Percentiles rank a stretch among this genome's conserved stretches.
phyloP scores from a whole-genome alignment of 2,329 filamentous ascomycete genomes.

The Claviceps maximensis region DNA sequence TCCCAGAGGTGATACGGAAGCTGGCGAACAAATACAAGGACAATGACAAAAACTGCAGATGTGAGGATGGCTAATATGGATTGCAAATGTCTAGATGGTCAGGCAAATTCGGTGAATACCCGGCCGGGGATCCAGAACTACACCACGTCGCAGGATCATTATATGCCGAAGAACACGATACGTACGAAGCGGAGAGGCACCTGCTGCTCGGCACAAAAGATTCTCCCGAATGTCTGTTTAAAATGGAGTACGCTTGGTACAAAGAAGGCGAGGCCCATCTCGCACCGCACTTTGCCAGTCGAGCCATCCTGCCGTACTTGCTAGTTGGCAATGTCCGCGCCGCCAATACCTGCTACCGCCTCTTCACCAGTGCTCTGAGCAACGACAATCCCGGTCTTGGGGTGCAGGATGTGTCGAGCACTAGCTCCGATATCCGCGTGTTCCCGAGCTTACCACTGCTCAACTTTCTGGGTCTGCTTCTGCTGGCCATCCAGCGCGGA shows the following conservation, averaged over 20 bases:
- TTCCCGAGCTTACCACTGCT: slow-evolving; percentile 88
- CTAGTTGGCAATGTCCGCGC: slow-evolving; percentile 81
- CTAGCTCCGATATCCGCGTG: slow-evolving; percentile 59
- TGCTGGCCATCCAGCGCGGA: slow-evolving; percentile 73
- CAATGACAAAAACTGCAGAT: too few species aligned
- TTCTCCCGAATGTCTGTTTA: slow-evolving; percentile 65
- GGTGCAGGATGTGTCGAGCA: slow-evolving; percentile 68
- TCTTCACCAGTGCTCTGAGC: slow-evolving; percentile 34
- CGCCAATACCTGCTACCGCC: slow-evolving; percentile 67
- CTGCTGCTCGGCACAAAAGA: slow-evolving; percentile 79
- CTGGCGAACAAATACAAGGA: too few species aligned
- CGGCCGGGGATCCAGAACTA: slow-evolving; percentile 83
- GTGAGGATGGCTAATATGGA: slow-evolving; percentile 6
- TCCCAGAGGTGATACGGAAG: too few species aligned
- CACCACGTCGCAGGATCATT: slow-evolving; percentile 83
- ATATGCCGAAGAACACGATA: slow-evolving; percentile 85
- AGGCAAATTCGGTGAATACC: slow-evolving; percentile 69
- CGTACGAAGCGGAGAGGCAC: slow-evolving; percentile 88
- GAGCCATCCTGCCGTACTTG: slow-evolving; percentile 82
- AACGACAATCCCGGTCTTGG: slow-evolving; percentile 39
- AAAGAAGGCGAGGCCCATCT: slow-evolving; percentile 75
- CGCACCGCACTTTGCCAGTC: slow-evolving; percentile 72
- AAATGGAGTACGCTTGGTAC: slow-evolving; percentile 91
- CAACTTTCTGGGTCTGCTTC: slow-evolving; percentile 79
- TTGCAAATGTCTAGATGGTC: slow-evolving; percentile 50